A percentile compares a stretch with the other conserved stretches of the same genome.
phyloP scores from a whole-genome alignment of 108 stramenopile genomes.

The Stephanodiscus minutulus region DNA sequence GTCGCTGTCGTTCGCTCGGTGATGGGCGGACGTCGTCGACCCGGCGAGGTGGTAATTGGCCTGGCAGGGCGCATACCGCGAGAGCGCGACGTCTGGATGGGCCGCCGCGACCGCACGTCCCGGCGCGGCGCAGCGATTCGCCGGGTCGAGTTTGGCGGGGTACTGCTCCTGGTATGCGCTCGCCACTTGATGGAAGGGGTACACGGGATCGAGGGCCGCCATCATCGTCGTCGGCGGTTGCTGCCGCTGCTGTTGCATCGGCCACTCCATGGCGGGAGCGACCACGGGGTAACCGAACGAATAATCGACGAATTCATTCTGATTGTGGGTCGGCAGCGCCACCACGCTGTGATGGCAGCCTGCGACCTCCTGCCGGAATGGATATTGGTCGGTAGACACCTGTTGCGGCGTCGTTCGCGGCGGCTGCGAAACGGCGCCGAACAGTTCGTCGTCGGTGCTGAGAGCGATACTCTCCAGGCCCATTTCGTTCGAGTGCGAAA shows the following conservation, averaged over 20 bases:
- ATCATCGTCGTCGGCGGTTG: neutral
- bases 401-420: neutral
- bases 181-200: neutral
- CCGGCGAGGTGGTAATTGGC: neutral
- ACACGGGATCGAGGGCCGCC: neutral
- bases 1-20: neutral
- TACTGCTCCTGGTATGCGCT: conserved; percentile 1
- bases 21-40: neutral
- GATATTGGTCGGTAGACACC: neutral
- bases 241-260: neutral
- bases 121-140: neutral
- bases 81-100: neutral
- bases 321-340: neutral
- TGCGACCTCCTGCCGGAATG: neutral
- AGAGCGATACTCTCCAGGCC: conserved; percentile 15
- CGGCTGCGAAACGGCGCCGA: neutral
- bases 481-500: conserved; percentile 55
- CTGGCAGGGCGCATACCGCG: neutral
- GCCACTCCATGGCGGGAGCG: neutral
- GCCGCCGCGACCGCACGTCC: neutral
- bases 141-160: neutral
- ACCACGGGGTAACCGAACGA: neutral
- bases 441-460: conserved; percentile 7
- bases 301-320: neutral
- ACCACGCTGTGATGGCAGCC: neutral